Percentiles rank a stretch among this genome's conserved stretches.
phyloP scores from a whole-genome alignment of 2,329 filamentous ascomycete species.

The Calcarisporium arbuscula region DNA sequence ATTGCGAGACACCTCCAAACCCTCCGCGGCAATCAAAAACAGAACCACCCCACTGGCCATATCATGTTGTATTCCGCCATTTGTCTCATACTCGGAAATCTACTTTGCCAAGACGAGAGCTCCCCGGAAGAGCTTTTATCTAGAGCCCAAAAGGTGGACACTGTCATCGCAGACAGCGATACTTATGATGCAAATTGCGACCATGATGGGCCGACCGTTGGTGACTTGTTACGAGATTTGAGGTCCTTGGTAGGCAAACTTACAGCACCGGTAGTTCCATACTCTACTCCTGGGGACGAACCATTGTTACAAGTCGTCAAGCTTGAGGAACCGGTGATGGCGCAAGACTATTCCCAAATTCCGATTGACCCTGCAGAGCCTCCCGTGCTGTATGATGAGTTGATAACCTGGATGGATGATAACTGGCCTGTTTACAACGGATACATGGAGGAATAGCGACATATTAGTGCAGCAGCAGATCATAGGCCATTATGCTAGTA shows the following conservation, averaged over 20 bases:
- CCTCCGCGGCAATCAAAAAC: slow-evolving; percentile 28
- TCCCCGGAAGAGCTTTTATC: slow-evolving; percentile 14
- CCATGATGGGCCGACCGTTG: no score
- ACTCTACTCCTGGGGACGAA: no score
- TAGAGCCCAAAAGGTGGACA: slow-evolving; percentile 25
- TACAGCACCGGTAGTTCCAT: no score
- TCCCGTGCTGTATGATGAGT: slow-evolving; percentile 24
- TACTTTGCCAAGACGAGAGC: slow-evolving; percentile 24
- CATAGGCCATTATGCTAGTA: no score
- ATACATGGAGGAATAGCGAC: no score
- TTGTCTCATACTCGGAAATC: slow-evolving; percentile 37
- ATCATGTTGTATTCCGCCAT: slow-evolving; percentile 44
- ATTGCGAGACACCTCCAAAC: slow-evolving; percentile 33
- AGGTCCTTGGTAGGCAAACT: slow-evolving; percentile 26
- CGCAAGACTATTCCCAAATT: slow-evolving; percentile 14
- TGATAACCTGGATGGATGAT: slow-evolving; percentile 29
- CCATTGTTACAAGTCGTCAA: no score
- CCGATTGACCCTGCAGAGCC: slow-evolving; percentile 21
- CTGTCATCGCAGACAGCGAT: slow-evolving; percentile 32
- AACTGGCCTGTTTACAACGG: slow-evolving; percentile 23
- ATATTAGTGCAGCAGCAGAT: no score
- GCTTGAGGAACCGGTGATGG: no score
- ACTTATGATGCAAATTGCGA: no score
- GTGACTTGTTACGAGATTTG: slow-evolving; percentile 33
- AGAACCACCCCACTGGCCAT: slow-evolving; percentile 38